A percentile compares a stretch with the other conserved stretches of the same genome.
Conservation (phyloP, 1,284 basidiomycete genomes). For the Cutaneotrichosporon sp. region DNA sequence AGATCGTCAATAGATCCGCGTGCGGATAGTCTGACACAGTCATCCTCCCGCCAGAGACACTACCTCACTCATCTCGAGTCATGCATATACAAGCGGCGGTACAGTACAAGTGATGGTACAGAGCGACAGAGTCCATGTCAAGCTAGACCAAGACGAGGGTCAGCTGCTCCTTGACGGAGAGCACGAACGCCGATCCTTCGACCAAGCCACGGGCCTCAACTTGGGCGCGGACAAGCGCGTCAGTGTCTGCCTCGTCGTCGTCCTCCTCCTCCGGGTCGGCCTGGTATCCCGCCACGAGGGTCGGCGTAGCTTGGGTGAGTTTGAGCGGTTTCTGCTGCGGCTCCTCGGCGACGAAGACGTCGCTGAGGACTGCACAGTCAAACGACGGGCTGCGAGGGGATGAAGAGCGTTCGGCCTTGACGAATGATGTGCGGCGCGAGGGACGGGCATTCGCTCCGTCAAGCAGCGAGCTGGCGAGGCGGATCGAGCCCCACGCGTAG, state of each 20-base stretch:
- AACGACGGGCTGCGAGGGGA: neutral
- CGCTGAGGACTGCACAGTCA: neutral
- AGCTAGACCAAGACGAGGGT: constrained; percentile 46
- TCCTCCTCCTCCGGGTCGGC: constrained; percentile 29
- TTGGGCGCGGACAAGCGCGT: constrained; percentile 40
- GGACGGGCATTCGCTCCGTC: constrained; percentile 22
- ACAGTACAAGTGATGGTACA: neutral
- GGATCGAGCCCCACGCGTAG: constrained; percentile 47
- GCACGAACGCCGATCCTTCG: constrained; percentile 46
- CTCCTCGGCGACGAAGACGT: constrained; percentile 13
- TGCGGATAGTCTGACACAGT: too few relatives aligned
- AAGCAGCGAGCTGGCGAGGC: constrained; percentile 39
- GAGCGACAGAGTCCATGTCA: neutral
- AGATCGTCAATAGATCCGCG: too few relatives aligned
- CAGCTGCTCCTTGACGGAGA: constrained; percentile 47
- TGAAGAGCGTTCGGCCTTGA: constrained; percentile 21
- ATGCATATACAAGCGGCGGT: neutral
- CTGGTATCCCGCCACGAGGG: constrained; percentile 1
- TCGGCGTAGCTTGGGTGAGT: neutral
- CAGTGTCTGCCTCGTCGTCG: constrained; percentile 45
- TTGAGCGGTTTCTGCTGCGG: neutral
- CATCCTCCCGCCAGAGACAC: too few relatives aligned
- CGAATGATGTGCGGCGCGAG: constrained; percentile 35
- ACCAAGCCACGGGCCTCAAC: constrained; percentile 36
- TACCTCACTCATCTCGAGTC: too few relatives aligned